Percentiles rank a stretch among this genome's conserved stretches.
phyloP scores from a whole-genome alignment of 352 stramenopile genomes.

The Phytophthora litchii region DNA sequence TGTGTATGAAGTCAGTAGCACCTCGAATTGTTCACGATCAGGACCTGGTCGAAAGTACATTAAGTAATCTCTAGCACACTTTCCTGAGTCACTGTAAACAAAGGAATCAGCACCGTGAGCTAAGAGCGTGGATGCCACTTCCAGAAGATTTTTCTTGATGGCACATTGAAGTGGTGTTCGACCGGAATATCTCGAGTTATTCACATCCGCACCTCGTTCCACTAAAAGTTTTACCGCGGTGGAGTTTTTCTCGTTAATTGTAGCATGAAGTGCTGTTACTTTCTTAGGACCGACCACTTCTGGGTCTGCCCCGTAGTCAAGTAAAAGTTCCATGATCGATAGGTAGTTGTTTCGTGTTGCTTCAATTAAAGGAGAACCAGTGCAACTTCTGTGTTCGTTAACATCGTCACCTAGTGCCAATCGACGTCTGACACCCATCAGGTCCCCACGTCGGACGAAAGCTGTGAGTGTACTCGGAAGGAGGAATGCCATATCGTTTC shows the following conservation, averaged over 20 bases:
- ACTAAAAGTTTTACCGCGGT: constrained; percentile 7
- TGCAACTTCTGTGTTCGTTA: constrained; percentile 10
- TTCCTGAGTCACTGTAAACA: neutral
- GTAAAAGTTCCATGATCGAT: constrained; percentile 12
- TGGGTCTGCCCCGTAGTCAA: constrained; percentile 19
- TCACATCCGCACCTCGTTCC: constrained; percentile 12
- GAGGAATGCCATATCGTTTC: constrained; percentile 17
- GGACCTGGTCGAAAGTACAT: constrained; percentile 3
- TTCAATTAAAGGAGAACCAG: constrained; percentile 8
- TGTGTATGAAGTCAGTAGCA: constrained; percentile 7
- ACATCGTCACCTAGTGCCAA: constrained; percentile 16
- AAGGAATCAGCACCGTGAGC: constrained; percentile 9
- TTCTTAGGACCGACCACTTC: constrained; percentile 1
- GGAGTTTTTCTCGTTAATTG: constrained; percentile 11
- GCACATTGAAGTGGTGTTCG: constrained; percentile 23
- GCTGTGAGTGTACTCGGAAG: constrained; percentile 10
- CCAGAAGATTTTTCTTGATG: constrained; percentile 9
- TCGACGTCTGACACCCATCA: constrained; percentile 8
- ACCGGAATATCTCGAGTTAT: constrained; percentile 9
- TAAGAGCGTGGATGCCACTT: constrained; percentile 12
- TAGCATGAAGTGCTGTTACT: constrained; percentile 14
- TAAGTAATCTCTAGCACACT: constrained; percentile 5
- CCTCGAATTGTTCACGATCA: constrained; percentile 7
- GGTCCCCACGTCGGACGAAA: constrained; percentile 15
- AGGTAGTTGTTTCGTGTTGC: neutral